phyloP scores from a whole-genome alignment of 2,329 filamentous ascomycete genomes.

The Verticillium nonalfalfae region DNA sequence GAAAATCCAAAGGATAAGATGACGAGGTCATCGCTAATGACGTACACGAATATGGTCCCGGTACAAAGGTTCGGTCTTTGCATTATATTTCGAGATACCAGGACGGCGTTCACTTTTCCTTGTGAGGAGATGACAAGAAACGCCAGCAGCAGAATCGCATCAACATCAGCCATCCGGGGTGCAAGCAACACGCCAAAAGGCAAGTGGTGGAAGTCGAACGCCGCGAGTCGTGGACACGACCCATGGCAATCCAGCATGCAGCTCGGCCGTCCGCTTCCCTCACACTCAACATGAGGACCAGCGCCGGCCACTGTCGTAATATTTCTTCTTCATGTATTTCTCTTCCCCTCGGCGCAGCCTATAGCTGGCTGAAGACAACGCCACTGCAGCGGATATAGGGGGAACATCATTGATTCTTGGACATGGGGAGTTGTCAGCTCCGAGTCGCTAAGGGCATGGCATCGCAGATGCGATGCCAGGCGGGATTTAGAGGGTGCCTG shows the following conservation, averaged over 20 bases:
- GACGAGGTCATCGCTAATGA: conserved; percentile 9
- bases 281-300: neutral
- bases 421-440: neutral
- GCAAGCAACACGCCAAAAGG: neutral
- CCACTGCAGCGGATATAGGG: neutral
- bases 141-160: neutral
- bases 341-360: neutral
- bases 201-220: neutral
- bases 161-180: neutral
- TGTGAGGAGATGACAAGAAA: neutral
- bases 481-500: neutral
- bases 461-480: neutral
- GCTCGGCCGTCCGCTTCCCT: neutral
- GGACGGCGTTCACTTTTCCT: conserved; percentile 11
- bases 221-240: neutral
- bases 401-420: neutral
- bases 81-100: conserved; percentile 15
- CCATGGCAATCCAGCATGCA: neutral
- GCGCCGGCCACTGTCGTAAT: neutral
- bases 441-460: neutral
- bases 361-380: neutral
- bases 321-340: neutral
- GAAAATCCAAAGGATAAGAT: neutral
- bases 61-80: conserved; percentile 8
- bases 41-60: conserved; percentile 12